Conservation (phyloP, 441 rosid species). For the Viola pubescens region DNA sequence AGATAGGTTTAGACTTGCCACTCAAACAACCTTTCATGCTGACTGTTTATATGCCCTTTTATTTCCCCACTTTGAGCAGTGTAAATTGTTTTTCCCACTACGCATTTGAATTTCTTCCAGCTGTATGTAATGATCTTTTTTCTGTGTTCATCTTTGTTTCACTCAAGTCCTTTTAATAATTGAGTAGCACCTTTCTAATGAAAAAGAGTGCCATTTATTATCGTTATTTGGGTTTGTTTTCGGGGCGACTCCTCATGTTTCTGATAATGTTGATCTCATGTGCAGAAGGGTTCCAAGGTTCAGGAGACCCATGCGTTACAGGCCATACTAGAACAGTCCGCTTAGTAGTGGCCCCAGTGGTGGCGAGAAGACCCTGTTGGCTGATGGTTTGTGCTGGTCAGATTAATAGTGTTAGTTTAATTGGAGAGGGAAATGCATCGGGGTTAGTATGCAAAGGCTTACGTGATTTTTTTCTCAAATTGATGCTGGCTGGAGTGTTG, state of each 20-base stretch:
- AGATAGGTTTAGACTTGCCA: no score
- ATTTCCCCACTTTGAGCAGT: no score
- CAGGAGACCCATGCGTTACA: constrained; percentile 73
- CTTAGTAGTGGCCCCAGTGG: not conserved
- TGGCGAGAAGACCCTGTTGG: constrained; percentile 7
- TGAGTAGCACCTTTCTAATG: not conserved
- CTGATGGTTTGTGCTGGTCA: constrained; percentile 9
- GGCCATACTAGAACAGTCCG: constrained; percentile 43
- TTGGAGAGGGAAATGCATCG: constrained; percentile 13
- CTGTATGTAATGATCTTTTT: not conserved
- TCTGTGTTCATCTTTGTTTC: not conserved
- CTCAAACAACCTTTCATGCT: no score
- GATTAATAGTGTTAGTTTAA: constrained; percentile 5
- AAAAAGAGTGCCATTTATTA: not conserved
- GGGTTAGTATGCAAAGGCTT: constrained; percentile 12
- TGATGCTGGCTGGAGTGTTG: constrained; percentile 17
- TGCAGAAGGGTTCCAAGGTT: constrained; percentile 85
- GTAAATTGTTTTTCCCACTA: not conserved
- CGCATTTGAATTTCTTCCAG: no score
- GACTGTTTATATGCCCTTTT: no score
- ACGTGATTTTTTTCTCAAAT: constrained; percentile 8
- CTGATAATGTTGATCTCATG: constrained; percentile 8
- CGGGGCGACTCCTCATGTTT: not conserved
- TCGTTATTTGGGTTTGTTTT: not conserved
- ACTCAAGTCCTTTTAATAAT: not conserved